Evolutionary conservation across 2,329 filamentous ascomycete species (phyloP).

Genomic region (Colletotrichum magnum): DNA sequence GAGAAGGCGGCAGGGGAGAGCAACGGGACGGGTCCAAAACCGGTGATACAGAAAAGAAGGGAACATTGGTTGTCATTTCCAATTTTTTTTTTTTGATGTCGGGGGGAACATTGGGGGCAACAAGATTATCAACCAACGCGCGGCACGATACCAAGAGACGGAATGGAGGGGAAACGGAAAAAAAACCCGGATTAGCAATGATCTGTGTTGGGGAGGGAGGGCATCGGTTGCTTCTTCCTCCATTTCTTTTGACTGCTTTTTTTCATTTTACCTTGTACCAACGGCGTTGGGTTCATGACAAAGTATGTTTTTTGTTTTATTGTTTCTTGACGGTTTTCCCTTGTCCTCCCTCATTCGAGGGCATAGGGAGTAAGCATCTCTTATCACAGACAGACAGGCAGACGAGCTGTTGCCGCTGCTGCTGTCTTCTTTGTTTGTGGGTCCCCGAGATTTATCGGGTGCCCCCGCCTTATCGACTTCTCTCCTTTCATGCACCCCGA

Average conservation of each 20-base stretch:
- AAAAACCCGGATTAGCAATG: no score
- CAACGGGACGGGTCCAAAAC: background rate
- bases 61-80: background rate
- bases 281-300: conserved; percentile 10
- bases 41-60: background rate
- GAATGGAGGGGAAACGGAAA: background rate
- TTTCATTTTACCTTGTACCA: background rate
- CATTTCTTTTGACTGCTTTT: background rate
- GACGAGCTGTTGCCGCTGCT: background rate
- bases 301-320: background rate
- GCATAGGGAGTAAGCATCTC: conserved; percentile 21
- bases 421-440: no score
- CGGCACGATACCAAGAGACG: background rate
- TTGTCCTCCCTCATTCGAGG: background rate
- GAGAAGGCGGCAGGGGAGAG: background rate
- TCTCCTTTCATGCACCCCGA: conserved; percentile 21
- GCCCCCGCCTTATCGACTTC: background rate
- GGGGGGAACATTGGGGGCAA: background rate
- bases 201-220: background rate
- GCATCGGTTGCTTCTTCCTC: no score
- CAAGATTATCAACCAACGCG: background rate
- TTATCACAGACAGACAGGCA: conserved; percentile 7
- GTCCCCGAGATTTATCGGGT: background rate
- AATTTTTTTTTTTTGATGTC: no score
- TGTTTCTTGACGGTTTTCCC: conserved; percentile 1